Evolutionary conservation across 1,284 basidiomycete genomes (phyloP), one percentile per base, ranked within the genome.

Genomic region (Anthracocystis walkeri): DNA sequence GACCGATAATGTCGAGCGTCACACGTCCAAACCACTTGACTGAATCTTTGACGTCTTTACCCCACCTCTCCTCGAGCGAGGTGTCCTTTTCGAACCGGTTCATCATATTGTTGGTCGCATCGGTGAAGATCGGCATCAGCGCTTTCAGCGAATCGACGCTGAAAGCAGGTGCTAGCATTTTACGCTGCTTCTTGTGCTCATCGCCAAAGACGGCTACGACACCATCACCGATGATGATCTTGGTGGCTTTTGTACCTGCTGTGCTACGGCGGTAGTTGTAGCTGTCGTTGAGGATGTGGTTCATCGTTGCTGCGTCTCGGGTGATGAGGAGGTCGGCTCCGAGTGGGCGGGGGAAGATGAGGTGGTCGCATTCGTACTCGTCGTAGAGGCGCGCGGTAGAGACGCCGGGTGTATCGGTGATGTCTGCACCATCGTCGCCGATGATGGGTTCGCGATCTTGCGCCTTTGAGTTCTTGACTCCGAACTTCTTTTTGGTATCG

Each of bases 1-100:
- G 62, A 7, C 75, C 75, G 46, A 77, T 77, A n/a, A 75, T 73
- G 54, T 77, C 75, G 35, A 77, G 63, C 42, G 75, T 75, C 3
- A 75, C 68, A 44, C 73, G 58, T 0, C 73, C 73, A 16, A 75
- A 75, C 73, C 73, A 75, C 50, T 71, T 70, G 44, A 75, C 67
- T 5, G 53, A 46, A 41, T 75, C 73, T 23, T 55, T 61, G 35
- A 65, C 62, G 44, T 49, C 73, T 6, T 44, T 16, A 4, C 73
- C 73, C 67, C 68, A 75, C 10, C 60, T 46, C 25, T 50, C 14
- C 35, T 75, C 73, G 35, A 75, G 58, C 40, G 67, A 64, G 4
- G 57, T 65, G 45, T 75, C 73, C 38, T 65, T 57, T 3, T 46
- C 73, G 41, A 71, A 67, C 4, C 58, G 57, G 18, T 50, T 46